Evolutionary conservation across 495 filamentous ascomycete genomes (phyloP).

Genomic region (Xanthoparmelia taractica): DNA sequence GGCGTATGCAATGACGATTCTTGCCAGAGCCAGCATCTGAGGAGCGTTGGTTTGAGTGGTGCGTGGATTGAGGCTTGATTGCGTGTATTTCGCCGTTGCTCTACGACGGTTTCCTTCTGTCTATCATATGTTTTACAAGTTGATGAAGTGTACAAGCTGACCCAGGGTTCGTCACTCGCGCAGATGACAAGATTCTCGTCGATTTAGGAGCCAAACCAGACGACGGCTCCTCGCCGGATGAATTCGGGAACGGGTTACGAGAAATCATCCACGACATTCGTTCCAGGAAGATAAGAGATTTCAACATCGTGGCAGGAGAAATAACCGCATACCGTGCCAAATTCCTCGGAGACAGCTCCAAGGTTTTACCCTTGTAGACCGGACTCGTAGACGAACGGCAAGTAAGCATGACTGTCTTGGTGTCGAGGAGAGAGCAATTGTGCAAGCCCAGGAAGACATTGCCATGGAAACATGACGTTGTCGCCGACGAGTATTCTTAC

Average conservation of each 20-base stretch:
- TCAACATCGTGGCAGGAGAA: slow-evolving; percentile 67
- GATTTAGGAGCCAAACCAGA: slow-evolving; percentile 66
- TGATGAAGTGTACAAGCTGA: slow-evolving; percentile 51
- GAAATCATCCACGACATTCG: slow-evolving; percentile 69
- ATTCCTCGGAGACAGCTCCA: slow-evolving; percentile 49
- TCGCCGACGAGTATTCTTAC: neutral
- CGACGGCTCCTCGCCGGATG: slow-evolving; percentile 58
- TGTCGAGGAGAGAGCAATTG: neutral
- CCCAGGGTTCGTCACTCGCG: slow-evolving; percentile 44
- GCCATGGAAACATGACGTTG: neutral
- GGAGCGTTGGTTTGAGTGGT: slow-evolving; percentile 70
- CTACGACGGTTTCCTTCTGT: slow-evolving; percentile 12
- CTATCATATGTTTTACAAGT: slow-evolving; percentile 3
- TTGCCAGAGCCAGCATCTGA: slow-evolving; percentile 73
- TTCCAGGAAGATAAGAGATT: slow-evolving; percentile 66
- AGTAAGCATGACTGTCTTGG: neutral
- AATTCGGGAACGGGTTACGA: slow-evolving; percentile 68
- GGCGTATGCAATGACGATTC: slow-evolving; percentile 67
- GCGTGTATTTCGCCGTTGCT: slow-evolving; percentile 13
- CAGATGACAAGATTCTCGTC: slow-evolving; percentile 82
- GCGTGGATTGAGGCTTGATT: slow-evolving; percentile 43
- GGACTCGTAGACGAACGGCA: slow-evolving; percentile 8
- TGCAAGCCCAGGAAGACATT: neutral
- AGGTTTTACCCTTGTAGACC: slow-evolving; percentile 31
- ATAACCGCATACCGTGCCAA: slow-evolving; percentile 76